These are phyloP conservation scores for Rhexocercosporidium sp. DNA, from an alignment of 2,329 filamentous ascomycete species.

Conservation along the genomic window DNA sequence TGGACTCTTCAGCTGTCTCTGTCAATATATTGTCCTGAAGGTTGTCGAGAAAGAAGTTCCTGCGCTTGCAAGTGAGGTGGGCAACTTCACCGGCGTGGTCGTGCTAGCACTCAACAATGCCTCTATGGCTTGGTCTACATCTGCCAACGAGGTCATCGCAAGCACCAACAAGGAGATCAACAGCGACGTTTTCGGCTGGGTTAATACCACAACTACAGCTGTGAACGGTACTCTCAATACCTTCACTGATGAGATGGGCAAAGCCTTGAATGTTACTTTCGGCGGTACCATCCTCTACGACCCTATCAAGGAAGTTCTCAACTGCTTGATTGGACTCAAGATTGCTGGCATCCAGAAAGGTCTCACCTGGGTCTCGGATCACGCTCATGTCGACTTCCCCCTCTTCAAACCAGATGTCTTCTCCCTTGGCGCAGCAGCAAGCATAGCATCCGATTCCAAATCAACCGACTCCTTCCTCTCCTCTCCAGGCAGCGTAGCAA, in stretches of 20 bases:
- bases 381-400: conserved; percentile 84
- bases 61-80: conserved; percentile 66
- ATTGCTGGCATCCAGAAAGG: conserved; percentile 83
- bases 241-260: conserved; percentile 79
- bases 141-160: conserved; percentile 65
- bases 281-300: conserved; percentile 80
- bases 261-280: conserved; percentile 77
- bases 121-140: conserved; percentile 66
- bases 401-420: conserved; percentile 80
- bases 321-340: conserved; percentile 89
- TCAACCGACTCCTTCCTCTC: conserved; percentile 75
- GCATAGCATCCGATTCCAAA: conserved; percentile 58
- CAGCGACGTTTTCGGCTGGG: conserved; percentile 82
- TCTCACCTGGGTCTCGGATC: conserved; percentile 89
- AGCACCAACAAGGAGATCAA: conserved; percentile 76
- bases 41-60: conserved; percentile 69
- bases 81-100: conserved; percentile 68
- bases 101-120: conserved; percentile 66
- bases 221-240: conserved; percentile 85
- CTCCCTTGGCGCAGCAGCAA: conserved; percentile 74
- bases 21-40: conserved; percentile 69
- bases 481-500: conserved; percentile 73
- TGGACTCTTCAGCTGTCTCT: conserved; percentile 69
- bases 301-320: conserved; percentile 78
- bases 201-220: conserved; percentile 79